Percentiles rank a stretch among this genome's conserved stretches.
Evolutionary conservation across 1,284 basidiomycete species (phyloP).

Genomic region (Cutaneotrichosporon spelunceum): DNA sequence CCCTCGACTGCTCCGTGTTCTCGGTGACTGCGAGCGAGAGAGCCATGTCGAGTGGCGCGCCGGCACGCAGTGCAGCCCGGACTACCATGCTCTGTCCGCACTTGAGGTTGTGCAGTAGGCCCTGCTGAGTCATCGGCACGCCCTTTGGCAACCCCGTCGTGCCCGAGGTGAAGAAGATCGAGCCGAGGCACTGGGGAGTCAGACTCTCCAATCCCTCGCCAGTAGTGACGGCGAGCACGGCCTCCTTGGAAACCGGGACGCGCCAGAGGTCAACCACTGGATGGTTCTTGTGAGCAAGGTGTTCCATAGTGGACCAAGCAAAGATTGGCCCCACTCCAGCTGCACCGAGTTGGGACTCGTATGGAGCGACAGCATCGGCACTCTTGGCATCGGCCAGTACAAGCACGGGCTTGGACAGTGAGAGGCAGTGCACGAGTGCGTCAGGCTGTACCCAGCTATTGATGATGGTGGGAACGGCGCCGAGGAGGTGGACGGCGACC

Average conservation of each 20-base stretch:
- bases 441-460: constrained; percentile 26
- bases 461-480: constrained; percentile 34
- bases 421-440: constrained; percentile 30
- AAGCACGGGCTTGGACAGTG: constrained; percentile 27
- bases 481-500: constrained; percentile 39
- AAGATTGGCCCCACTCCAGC: constrained; percentile 2
- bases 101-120: constrained; percentile 10
- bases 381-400: constrained; percentile 35
- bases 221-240: neutral
- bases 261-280: neutral
- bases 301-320: neutral
- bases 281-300: constrained; percentile 4
- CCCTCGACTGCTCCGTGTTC: constrained; percentile 27
- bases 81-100: neutral
- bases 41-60: constrained; percentile 32
- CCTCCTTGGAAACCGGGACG: neutral
- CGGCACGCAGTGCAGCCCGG: constrained; percentile 35
- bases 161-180: constrained; percentile 41
- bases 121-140: constrained; percentile 36
- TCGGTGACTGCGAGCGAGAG: neutral
- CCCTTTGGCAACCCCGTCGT: constrained; percentile 1
- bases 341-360: neutral
- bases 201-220: constrained; percentile 16
- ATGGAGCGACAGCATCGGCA: constrained; percentile 26
- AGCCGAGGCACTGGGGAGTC: constrained; percentile 40